phyloP scores from a whole-genome alignment of 495 filamentous ascomycete genomes.

The Podospora pseudocomata region DNA sequence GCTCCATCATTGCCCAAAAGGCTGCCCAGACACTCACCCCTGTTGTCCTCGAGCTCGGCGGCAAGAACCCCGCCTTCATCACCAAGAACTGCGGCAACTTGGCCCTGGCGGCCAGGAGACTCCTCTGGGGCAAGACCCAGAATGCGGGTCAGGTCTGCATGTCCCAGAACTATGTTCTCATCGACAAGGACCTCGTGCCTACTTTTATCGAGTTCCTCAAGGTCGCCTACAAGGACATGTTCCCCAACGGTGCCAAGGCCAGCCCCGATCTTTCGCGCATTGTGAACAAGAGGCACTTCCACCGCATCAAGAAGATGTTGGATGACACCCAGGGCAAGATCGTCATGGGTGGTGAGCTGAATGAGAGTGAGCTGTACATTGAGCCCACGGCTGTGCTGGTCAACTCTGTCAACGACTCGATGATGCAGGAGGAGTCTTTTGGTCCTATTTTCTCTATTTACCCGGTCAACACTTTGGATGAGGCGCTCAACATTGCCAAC shows the following conservation, averaged over 20 bases:
- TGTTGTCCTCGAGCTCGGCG: slow-evolving; percentile 83
- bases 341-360: slow-evolving; percentile 75
- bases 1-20: slow-evolving; percentile 83
- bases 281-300: slow-evolving; percentile 71
- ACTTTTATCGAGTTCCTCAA: slow-evolving; percentile 73
- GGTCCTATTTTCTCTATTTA: slow-evolving; percentile 82
- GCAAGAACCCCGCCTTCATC: slow-evolving; percentile 85
- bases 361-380: slow-evolving; percentile 74
- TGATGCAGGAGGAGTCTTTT: slow-evolving; percentile 80
- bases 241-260: slow-evolving; percentile 71
- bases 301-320: slow-evolving; percentile 83
- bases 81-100: slow-evolving; percentile 71
- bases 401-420: slow-evolving; percentile 66
- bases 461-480: slow-evolving; percentile 68
- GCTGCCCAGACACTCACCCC: slow-evolving; percentile 90
- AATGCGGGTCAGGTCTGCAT: slow-evolving; percentile 90
- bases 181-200: slow-evolving; percentile 68
- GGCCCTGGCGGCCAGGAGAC: slow-evolving; percentile 72
- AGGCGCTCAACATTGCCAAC: slow-evolving; percentile 75
- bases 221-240: slow-evolving; percentile 70
- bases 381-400: slow-evolving; percentile 82
- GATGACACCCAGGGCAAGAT: slow-evolving; percentile 80
- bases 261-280: slow-evolving; percentile 75
- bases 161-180: slow-evolving; percentile 80
- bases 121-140: slow-evolving; percentile 81